Percentiles rank a stretch among this genome's conserved stretches.
Evolutionary conservation across 2,329 filamentous ascomycete genomes (phyloP).

Genomic region (Allantophomopsis lycopodina): DNA sequence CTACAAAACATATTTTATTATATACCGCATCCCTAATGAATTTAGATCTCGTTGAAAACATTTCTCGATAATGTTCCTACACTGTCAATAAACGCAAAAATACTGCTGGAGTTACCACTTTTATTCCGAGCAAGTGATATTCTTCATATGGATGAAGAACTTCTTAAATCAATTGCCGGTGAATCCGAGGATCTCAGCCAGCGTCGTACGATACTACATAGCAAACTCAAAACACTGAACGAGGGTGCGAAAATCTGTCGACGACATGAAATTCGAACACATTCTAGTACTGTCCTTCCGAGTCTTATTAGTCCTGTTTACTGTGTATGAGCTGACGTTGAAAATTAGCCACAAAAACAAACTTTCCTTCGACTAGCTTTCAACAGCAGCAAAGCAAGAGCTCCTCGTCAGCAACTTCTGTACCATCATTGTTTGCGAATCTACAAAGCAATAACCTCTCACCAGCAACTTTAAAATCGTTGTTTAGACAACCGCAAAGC

Average conservation of each 20-base stretch:
- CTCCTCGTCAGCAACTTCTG: too few species aligned
- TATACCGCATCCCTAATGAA: background rate
- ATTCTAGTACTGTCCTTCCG: conserved; percentile 25
- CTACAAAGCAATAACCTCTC: too few species aligned
- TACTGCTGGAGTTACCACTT: conserved; percentile 3
- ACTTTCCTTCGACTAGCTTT: too few species aligned
- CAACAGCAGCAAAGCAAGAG: too few species aligned
- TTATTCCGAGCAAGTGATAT: conserved; percentile 6
- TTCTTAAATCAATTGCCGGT: conserved; percentile 4
- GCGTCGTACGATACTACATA: conserved; percentile 3
- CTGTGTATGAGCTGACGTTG: too few species aligned
- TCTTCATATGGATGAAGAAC: conserved; percentile 4
- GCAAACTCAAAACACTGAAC: conserved; percentile 5
- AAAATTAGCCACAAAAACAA: too few species aligned
- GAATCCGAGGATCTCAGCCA: conserved; percentile 6
- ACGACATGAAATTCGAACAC: conserved; percentile 3
- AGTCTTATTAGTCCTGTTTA: too few species aligned
- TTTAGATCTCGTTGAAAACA: conserved; percentile 6
- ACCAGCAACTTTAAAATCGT: too few species aligned
- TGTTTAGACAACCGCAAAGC: too few species aligned
- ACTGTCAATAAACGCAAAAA: conserved; percentile 5
- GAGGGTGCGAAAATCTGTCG: conserved; percentile 5
- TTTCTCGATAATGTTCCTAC: conserved; percentile 9
- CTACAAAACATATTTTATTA: background rate
- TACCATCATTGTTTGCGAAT: too few species aligned